Percentiles rank a stretch among this genome's conserved stretches.
Evolutionary conservation across 768 basidiomycete species (phyloP).

Genomic region (Mrakia blollopis): DNA sequence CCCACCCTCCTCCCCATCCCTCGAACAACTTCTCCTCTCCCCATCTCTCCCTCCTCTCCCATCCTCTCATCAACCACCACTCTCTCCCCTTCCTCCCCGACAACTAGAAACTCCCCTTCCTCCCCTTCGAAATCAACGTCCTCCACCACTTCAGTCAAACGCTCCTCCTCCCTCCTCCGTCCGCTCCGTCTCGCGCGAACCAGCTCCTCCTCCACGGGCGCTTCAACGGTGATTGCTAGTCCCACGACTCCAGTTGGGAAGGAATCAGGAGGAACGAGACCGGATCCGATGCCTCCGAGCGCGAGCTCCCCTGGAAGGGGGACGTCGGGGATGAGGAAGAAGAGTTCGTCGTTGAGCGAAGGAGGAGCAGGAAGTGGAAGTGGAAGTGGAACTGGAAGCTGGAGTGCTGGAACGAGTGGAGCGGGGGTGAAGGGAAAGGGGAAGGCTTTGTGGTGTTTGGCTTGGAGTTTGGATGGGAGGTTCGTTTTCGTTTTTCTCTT

Average conservation of each 20-base stretch:
- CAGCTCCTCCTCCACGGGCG: not conserved
- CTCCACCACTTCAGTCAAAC: too few relatives aligned
- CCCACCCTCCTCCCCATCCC: too few relatives aligned
- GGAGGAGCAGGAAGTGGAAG: not conserved
- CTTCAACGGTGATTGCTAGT: not conserved
- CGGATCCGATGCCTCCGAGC: not conserved
- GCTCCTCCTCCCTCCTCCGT: constrained; percentile 2
- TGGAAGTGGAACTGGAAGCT: not conserved
- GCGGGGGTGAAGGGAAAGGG: constrained; percentile 28
- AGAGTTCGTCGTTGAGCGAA: not conserved
- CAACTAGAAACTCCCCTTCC: not conserved
- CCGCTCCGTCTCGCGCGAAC: not conserved
- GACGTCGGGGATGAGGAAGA: not conserved
- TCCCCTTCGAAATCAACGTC: not conserved
- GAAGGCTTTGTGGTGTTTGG: constrained; percentile 38
- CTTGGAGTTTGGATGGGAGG: constrained; percentile 37
- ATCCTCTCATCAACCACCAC: not conserved
- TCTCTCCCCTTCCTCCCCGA: not conserved
- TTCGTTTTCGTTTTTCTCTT: not conserved
- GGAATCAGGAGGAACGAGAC: too few relatives aligned
- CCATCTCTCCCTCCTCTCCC: not conserved
- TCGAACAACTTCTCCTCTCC: not conserved
- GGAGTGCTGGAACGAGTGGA: not conserved
- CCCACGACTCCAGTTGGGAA: not conserved
- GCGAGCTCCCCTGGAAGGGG: not conserved